A percentile compares a stretch with the other conserved stretches of the same genome.
Conservation (phyloP, 176 grass and related monocot species). For the Carex kokanica region DNA sequence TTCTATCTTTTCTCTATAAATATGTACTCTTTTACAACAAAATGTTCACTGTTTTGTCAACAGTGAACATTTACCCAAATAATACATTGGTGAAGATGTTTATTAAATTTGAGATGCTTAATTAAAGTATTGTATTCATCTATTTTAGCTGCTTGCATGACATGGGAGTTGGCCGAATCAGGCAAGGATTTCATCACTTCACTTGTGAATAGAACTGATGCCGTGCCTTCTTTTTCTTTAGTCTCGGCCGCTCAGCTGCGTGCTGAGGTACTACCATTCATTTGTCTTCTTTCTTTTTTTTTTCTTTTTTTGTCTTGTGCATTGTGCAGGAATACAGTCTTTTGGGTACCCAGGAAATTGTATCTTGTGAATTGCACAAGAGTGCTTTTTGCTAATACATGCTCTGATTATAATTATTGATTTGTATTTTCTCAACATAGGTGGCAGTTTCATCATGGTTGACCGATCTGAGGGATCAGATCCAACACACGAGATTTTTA, state of each 20-base stretch:
- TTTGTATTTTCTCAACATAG: slow-evolving; percentile 30
- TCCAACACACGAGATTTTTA: slow-evolving; percentile 74
- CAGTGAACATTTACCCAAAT: slow-evolving; percentile 13
- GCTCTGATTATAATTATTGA: slow-evolving; percentile 13
- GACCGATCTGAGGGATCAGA: slow-evolving; percentile 66
- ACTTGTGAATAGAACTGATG: slow-evolving; percentile 71
- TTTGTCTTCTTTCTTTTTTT: not conserved
- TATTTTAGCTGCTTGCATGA: slow-evolving; percentile 82
- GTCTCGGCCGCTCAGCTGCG: slow-evolving; percentile 53
- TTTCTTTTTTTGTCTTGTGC: not conserved
- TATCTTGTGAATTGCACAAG: slow-evolving; percentile 4
- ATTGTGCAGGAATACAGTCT: not conserved
- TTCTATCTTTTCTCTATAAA: not conserved
- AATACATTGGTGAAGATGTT: slow-evolving; percentile 8
- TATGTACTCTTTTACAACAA: too few species aligned
- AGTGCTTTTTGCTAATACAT: not conserved
- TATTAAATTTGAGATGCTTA: slow-evolving; percentile 19
- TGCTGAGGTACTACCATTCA: slow-evolving; percentile 41
- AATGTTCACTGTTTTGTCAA: slow-evolving; percentile 19
- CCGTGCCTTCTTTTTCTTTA: slow-evolving; percentile 61
- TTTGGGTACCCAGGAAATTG: not conserved
- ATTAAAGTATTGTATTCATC: slow-evolving; percentile 24
- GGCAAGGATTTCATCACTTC: slow-evolving; percentile 71
- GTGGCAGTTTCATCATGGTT: slow-evolving; percentile 69
- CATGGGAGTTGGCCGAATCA: slow-evolving; percentile 82